Percentiles rank a stretch among this genome's conserved stretches.
These are phyloP conservation scores for Phalaenopsis equestris DNA, from an alignment of 106 monocot genomes.

Conservation along the genomic window DNA sequence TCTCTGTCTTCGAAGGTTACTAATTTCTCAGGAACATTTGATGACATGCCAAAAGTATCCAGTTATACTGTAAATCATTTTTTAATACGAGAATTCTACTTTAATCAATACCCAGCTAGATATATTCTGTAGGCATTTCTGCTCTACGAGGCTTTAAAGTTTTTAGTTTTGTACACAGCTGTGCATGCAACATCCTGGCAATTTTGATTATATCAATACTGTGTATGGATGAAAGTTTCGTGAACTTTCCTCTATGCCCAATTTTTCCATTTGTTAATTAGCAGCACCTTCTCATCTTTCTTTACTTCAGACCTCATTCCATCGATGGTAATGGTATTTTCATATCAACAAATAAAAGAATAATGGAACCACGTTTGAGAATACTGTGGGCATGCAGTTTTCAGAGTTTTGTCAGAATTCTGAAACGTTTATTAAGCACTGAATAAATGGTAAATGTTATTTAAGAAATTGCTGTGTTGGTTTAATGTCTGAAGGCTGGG, in stretches of 20 bases:
- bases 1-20: not conserved
- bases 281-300: too few species aligned
- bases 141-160: not conserved
- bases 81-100: not conserved
- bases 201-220: not conserved
- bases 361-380: too few species aligned
- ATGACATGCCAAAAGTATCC: not conserved
- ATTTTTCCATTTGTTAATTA: not conserved
- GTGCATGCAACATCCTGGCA: not conserved
- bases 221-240: not conserved
- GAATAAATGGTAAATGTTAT: not conserved
- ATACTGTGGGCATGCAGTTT: too few species aligned
- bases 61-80: not conserved
- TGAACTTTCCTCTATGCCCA: not conserved
- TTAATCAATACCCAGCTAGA: not conserved
- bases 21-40: not conserved
- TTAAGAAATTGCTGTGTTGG: not conserved
- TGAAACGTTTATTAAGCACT: not conserved
- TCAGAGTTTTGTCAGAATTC: too few species aligned
- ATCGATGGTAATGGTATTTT: too few species aligned
- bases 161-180: not conserved
- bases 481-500: not conserved
- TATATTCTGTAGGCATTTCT: not conserved
- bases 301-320: too few species aligned
- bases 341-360: too few species aligned